Base-by-base conservation (phyloP, 345 rosid species). In the Populus alba region DNA sequence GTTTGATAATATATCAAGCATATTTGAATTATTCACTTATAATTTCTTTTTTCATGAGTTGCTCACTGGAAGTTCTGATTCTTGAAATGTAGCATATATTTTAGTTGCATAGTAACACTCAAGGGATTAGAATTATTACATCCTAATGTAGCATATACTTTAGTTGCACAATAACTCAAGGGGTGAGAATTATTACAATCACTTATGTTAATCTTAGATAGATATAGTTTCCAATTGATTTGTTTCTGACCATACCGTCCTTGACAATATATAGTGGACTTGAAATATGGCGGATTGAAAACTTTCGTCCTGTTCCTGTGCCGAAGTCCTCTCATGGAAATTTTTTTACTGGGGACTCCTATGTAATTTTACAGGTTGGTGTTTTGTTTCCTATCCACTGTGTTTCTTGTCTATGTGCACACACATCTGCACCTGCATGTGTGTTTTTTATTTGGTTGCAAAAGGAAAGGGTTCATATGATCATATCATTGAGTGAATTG, bases 271-370 rank as follows among this genome's bases (percentile, higher is more conserved):
- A 55, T 79, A 96, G 99, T 70, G 98, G 99, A 79, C 86, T 89
- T 83, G 99, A 96, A 83, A 84, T 91, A 87, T 96, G 99, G 99
- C 91, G 97, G 84, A 91, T 96, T 77, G 99, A 96, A 84, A 92
- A 90, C 83, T 96, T 96, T 72, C 68, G 13, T 43, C 99, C 99
- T 55, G 89, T 87, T 71, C 90, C 78, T 20, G 79, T 92, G 73
- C 89, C 95, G 68, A 89, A 89, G 85, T 83, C 97, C 49, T 90
- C 95, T 68, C 59, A 86, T 73, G 99, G 99, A 35, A 96, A 94
- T 69, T 96, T 96, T 86, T 96, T 92, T 82, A 94, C 90, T 0
- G 97, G 99, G 79, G 99, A 96, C 85, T 96, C 99, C 71, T 96
- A 94, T 79, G 88, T 94, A 49, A 85, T 96, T 85, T 81, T 96